These are phyloP conservation scores for Cryoendolithus antarcticus DNA, from an alignment of 2,329 filamentous ascomycete species.

Conservation along the genomic window DNA sequence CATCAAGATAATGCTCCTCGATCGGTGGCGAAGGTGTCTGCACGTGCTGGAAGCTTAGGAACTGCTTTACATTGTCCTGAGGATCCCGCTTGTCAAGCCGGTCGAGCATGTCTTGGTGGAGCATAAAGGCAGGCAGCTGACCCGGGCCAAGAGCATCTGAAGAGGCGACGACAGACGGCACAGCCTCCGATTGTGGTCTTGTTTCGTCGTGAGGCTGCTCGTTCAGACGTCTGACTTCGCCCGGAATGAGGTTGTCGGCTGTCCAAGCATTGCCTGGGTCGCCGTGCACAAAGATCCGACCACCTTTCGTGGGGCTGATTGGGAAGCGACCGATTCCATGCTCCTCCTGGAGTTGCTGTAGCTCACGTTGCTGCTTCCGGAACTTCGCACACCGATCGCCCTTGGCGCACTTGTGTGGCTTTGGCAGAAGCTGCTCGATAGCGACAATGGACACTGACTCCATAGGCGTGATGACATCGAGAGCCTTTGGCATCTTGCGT, in stretches of 20 bases:
- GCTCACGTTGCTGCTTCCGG: conserved; percentile 64
- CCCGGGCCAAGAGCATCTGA: conserved; percentile 76
- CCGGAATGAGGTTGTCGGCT: conserved; percentile 39
- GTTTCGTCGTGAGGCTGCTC: conserved; percentile 8
- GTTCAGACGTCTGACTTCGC: conserved; percentile 30
- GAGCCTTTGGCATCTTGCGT: conserved; percentile 29
- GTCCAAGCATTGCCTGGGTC: conserved; percentile 67
- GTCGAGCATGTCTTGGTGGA: conserved; percentile 63
- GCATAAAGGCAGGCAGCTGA: conserved; percentile 47
- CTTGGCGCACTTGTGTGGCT: conserved; percentile 72
- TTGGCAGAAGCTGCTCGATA: conserved; percentile 79
- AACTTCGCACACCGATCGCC: conserved; percentile 77
- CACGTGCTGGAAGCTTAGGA: conserved; percentile 71
- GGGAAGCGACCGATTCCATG: conserved; percentile 45
- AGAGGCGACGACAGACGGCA: conserved; percentile 77
- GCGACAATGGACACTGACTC: conserved; percentile 86
- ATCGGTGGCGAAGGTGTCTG: conserved; percentile 31
- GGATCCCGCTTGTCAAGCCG: conserved; percentile 62
- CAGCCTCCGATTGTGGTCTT: conserved; percentile 56
- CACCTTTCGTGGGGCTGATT: conserved; percentile 47
- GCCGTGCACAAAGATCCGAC: conserved; percentile 64
- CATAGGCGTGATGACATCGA: conserved; percentile 61
- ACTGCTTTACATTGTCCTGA: conserved; percentile 86
- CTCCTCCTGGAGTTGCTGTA: conserved; percentile 62
- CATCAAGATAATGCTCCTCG: conserved; percentile 36